A percentile compares a stretch with the other conserved stretches of the same genome.
Conservation (phyloP, 2,329 filamentous ascomycete genomes). For the Exutisphaerella laricina region DNA sequence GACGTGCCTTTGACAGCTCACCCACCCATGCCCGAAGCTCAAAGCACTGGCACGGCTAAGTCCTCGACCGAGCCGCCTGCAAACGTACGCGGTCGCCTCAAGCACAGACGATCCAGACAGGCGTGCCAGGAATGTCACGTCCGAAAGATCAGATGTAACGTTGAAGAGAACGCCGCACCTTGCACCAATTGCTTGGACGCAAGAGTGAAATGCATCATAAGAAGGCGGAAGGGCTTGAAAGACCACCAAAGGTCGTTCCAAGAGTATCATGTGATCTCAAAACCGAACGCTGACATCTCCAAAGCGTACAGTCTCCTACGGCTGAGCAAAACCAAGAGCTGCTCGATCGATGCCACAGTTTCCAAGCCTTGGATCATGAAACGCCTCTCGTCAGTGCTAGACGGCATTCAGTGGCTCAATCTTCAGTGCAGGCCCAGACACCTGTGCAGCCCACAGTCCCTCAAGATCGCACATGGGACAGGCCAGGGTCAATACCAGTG, state of each 20-base stretch:
- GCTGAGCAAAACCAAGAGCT: not conserved
- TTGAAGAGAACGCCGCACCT: constrained; percentile 1
- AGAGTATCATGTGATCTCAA: no score
- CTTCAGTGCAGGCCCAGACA: not conserved
- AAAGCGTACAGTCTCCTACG: not conserved
- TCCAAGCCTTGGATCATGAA: not conserved
- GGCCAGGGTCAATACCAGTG: not conserved
- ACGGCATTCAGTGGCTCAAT: not conserved
- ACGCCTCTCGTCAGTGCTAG: not conserved
- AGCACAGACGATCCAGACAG: not conserved
- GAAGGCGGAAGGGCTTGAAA: not conserved
- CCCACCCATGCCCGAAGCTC: not conserved
- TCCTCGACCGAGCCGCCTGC: not conserved
- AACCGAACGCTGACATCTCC: no score
- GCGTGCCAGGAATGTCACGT: constrained; percentile 3
- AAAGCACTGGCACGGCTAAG: not conserved
- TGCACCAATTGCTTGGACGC: constrained; percentile 4
- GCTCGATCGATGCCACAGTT: constrained; percentile 3
- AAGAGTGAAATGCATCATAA: not conserved
- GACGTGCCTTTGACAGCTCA: no score
- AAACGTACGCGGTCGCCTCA: not conserved
- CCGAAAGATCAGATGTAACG: constrained; percentile 1
- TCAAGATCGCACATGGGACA: not conserved
- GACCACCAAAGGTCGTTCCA: no score
- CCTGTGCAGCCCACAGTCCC: not conserved